A percentile compares a stretch with the other conserved stretches of the same genome.
Conservation (phyloP, 257 asterid species). For the Salvia splendens region DNA sequence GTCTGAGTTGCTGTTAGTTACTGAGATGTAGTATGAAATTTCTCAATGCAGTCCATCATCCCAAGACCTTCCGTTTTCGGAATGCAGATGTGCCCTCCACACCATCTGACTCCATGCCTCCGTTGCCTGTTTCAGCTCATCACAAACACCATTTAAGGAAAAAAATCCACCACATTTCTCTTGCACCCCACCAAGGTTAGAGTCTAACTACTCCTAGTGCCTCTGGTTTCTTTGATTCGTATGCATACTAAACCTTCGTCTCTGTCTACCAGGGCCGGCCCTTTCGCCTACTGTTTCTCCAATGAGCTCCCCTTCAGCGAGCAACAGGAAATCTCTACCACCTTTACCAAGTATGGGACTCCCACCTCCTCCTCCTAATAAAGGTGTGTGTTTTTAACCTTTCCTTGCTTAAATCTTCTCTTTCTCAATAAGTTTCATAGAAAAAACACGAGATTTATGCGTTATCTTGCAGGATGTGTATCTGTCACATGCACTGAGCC, state of each 20-base stretch:
- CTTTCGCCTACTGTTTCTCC: constrained; percentile 61
- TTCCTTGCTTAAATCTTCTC: not conserved
- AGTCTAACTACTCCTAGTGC: not conserved
- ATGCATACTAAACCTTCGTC: constrained; percentile 22
- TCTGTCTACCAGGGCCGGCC: constrained; percentile 44
- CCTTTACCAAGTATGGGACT: constrained; percentile 57
- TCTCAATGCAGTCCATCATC: constrained; percentile 36
- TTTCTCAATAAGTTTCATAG: not conserved
- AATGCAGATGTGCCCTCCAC: constrained; percentile 38
- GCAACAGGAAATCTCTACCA: constrained; percentile 41
- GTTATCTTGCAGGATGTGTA: constrained; percentile 54
- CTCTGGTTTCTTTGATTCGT: constrained; percentile 15
- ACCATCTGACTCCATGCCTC: constrained; percentile 33
- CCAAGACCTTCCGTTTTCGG: constrained; percentile 34
- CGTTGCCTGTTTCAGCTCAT: constrained; percentile 37
- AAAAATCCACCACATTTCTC: constrained; percentile 42
- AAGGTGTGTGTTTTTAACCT: constrained; percentile 42
- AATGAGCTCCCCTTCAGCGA: constrained; percentile 38
- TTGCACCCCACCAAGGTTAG: constrained; percentile 44
- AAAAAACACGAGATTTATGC: not conserved
- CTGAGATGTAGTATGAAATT: not conserved
- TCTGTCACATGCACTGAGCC: constrained; percentile 67
- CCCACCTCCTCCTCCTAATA: constrained; percentile 88
- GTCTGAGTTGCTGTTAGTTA: not conserved
- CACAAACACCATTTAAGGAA: constrained; percentile 42